Evolutionary conservation across 345 rosid species (phyloP), one percentile per base, ranked within the genome.

Genomic region (Xanthoceras sorbifolium): DNA sequence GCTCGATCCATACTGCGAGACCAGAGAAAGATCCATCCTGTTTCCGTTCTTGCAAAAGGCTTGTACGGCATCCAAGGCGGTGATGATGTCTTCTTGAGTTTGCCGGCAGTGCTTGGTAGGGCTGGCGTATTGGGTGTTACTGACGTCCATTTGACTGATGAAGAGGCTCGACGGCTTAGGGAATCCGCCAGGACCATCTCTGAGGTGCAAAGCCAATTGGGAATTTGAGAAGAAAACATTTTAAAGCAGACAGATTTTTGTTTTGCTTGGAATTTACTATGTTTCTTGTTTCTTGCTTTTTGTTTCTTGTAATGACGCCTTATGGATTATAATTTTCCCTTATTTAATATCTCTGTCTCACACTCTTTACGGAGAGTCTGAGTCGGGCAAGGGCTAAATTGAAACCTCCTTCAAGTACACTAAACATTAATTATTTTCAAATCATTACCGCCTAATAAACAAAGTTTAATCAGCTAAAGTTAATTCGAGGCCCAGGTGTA

Each of bases 11-110:
- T 95, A 25, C 83, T 93, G 26, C 77, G 99, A n/a, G 87, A 95
- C 84, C 99, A 95, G 89, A 89, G 96, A 66, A 90, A 83, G 79
- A 90, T 95, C 81, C 99, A 95, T 64, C 97, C 99, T 0, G 97
- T 95, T 36, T 86, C 99, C 0, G 97, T 95, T 18, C 94, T 93
- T 23, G 93, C 99, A 1, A 90, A 88, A 59, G 97, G 99, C 25
- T 90, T 95, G 75, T 83, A 93, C 61, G 97, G 97, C 74, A 85
- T 93, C 8, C 86, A 85, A 0, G 94, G 84, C 0, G 91, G 90
- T 25, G 94, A 95, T 0, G 97, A 95, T 0, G 92, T 89, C 60
- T 95, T 95, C 88, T 85, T 95, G 82, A 95, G 98, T 88, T 84
- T 93, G 72, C 99, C 99, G 6, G 88, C 96, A 5, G 79, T 80